Evolutionary conservation across 805 yeast species (phyloP).

Genomic region (Barnettozyma wickerhamii): DNA sequence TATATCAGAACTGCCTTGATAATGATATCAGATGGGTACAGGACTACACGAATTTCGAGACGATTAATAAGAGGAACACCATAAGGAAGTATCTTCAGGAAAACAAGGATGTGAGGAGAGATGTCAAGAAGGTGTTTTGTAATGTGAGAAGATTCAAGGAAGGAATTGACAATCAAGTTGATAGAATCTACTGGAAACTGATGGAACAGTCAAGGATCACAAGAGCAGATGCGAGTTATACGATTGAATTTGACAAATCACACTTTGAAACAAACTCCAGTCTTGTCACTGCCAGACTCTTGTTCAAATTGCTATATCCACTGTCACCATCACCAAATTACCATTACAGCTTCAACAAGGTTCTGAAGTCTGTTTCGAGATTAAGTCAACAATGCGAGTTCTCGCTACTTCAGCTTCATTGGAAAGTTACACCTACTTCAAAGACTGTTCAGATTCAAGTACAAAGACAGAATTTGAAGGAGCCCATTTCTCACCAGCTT

Average conservation of each 20-base stretch:
- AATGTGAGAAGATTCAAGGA: constrained; percentile 19
- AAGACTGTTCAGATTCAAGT: constrained; percentile 4
- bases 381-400: constrained; percentile 11
- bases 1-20: constrained; percentile 41
- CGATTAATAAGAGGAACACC: constrained; percentile 54
- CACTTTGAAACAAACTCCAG: constrained; percentile 17
- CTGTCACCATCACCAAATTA: constrained; percentile 26
- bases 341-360: constrained; percentile 21
- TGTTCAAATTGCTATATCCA: constrained; percentile 26
- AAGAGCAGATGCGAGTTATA: constrained; percentile 3
- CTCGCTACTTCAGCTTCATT: constrained; percentile 22
- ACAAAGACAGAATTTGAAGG: constrained; percentile 19
- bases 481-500: constrained; percentile 11
- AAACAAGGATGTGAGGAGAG: constrained; percentile 12
- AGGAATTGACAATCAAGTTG: constrained; percentile 17
- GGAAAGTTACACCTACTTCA: constrained; percentile 11
- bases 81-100: constrained; percentile 35
- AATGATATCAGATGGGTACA: constrained; percentile 58
- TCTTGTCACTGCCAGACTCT: constrained; percentile 20
- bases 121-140: constrained; percentile 11
- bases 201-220: constrained; percentile 2
- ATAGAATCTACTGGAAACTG: constrained; percentile 1
- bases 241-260: constrained; percentile 16
- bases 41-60: constrained; percentile 54
- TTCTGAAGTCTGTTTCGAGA: constrained; percentile 11